Evolutionary conservation across 208 protist genomes (phyloP).

Genomic region (Trypanosoma rangeli): DNA sequence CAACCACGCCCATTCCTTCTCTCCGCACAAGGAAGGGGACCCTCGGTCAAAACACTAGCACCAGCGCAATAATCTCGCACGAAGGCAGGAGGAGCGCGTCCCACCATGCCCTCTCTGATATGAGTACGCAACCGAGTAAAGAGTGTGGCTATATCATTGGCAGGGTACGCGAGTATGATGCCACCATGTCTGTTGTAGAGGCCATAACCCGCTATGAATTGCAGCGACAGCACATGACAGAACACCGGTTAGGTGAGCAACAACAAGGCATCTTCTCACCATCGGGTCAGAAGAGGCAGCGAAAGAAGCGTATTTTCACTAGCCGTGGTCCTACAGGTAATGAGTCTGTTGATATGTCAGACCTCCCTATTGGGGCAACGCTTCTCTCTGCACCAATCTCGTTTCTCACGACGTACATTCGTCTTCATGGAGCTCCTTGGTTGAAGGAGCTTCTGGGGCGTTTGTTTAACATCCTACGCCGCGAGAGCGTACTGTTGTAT

Average conservation of each 20-base stretch:
- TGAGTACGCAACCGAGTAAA: background rate
- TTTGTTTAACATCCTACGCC: conserved; percentile 77
- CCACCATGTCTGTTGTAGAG: conserved; percentile 48
- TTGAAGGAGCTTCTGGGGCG: conserved; percentile 68
- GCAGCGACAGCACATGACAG: conserved; percentile 26
- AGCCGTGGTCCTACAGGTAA: background rate
- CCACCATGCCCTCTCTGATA: background rate
- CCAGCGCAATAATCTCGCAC: background rate
- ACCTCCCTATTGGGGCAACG: conserved; percentile 22
- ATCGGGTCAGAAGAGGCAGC: background rate
- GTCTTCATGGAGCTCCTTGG: conserved; percentile 82
- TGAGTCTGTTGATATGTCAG: background rate
- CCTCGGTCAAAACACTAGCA: background rate
- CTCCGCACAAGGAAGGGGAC: background rate
- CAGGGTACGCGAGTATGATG: conserved; percentile 31
- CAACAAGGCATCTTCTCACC: conserved; percentile 3
- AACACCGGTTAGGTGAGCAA: conserved; percentile 4
- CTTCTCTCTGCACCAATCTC: conserved; percentile 64
- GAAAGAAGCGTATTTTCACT: background rate
- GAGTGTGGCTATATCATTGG: conserved; percentile 41
- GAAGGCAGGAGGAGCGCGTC: conserved; percentile 2
- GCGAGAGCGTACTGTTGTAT: conserved; percentile 82
- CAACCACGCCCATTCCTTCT: background rate
- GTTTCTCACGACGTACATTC: conserved; percentile 78
- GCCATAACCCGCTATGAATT: conserved; percentile 48